Percentiles rank a stretch among this genome's conserved stretches.
phyloP scores from a whole-genome alignment of 139 green algal genomes.

The Tetraselmis chui region DNA sequence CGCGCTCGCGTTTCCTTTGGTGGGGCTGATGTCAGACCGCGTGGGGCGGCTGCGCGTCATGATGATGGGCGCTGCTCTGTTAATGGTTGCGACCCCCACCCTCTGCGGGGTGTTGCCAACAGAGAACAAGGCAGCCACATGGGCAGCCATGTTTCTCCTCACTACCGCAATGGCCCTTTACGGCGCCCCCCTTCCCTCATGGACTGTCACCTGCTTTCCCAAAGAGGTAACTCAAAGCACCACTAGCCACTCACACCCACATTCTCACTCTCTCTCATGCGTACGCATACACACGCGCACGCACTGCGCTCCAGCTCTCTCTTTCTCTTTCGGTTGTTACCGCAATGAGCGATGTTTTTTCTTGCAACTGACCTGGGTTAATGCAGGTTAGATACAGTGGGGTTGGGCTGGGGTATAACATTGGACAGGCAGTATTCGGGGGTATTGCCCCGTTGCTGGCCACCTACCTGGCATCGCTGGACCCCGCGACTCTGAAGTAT shows the following conservation, averaged over 20 bases:
- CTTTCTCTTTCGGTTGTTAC: no score
- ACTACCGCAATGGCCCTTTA: background rate
- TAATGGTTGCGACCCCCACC: background rate
- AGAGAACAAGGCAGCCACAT: background rate
- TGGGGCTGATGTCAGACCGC: background rate
- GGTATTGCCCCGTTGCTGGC: background rate
- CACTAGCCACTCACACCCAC: background rate
- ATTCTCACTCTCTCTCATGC: background rate
- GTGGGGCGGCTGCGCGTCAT: background rate
- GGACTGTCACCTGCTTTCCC: background rate
- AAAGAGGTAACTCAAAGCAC: no score
- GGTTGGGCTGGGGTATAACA: background rate
- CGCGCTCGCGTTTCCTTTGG: background rate
- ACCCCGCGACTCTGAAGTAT: background rate
- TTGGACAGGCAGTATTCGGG: background rate
- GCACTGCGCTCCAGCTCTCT: background rate
- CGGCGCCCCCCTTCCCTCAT: background rate
- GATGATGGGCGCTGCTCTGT: background rate
- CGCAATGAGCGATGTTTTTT: no score
- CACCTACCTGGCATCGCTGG: background rate
- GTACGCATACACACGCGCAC: no score
- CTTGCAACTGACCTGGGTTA: no score
- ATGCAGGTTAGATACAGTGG: background rate
- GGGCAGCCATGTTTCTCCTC: background rate
- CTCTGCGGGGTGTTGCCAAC: background rate